A percentile compares a stretch with the other conserved stretches of the same genome.
phyloP scores from a whole-genome alignment of 2,329 filamentous ascomycete genomes.

The Colletotrichum navitas region DNA sequence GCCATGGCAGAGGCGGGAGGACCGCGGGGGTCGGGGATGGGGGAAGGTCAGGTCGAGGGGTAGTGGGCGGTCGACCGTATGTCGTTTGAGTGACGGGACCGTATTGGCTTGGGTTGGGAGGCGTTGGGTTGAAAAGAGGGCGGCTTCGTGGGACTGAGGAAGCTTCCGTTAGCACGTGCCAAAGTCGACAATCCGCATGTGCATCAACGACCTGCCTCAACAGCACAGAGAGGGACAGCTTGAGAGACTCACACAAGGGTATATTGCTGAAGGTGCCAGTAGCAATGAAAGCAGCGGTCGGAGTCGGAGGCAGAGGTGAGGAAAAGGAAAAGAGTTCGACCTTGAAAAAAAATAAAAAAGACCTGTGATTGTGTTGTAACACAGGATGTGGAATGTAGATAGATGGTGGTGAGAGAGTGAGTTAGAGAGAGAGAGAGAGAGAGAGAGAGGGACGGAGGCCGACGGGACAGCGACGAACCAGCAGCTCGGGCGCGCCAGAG shows the following conservation, averaged over 20 bases:
- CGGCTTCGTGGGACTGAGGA: constrained; percentile 27
- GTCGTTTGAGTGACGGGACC: neutral
- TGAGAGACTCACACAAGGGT: neutral
- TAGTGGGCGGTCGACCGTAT: neutral
- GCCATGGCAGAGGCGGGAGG: constrained; percentile 18
- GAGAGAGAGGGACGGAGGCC: neutral
- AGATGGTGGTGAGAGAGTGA: neutral
- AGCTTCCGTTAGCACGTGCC: constrained; percentile 38
- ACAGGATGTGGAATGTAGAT: neutral
- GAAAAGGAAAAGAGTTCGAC: constrained; percentile 1
- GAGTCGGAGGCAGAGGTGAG: neutral
- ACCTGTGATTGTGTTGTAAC: neutral
- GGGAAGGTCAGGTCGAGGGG: neutral
- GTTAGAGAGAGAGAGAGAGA: neutral
- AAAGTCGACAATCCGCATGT: constrained; percentile 1
- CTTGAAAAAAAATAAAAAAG: neutral
- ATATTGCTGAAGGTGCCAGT: neutral
- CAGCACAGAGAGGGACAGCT: neutral
- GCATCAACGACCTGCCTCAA: constrained; percentile 21
- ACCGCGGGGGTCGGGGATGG: neutral
- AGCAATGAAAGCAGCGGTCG: neutral
- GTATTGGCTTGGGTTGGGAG: neutral
- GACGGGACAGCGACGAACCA: too few relatives aligned
- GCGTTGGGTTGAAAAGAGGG: neutral
- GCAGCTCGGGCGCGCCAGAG: too few relatives aligned